Conservation (phyloP, 331 rosid species). For the Spiraea crenata region DNA sequence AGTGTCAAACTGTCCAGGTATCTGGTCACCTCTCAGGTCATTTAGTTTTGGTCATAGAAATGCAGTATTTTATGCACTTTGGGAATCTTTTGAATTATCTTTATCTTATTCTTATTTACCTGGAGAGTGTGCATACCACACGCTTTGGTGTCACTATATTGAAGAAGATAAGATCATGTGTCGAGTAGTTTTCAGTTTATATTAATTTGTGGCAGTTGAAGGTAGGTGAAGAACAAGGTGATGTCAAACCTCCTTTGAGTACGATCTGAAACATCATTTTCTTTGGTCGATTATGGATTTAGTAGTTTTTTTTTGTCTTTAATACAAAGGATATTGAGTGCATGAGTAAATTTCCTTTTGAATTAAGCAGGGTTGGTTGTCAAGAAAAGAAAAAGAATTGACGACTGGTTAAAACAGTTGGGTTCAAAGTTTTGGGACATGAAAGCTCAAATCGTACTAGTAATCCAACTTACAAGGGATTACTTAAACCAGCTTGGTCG, state of each 20-base stretch:
- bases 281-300: too few species aligned
- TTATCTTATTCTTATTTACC: conserved; percentile 13
- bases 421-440: neutral
- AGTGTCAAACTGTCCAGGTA: too few species aligned
- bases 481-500: neutral
- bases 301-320: too few species aligned
- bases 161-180: conserved; percentile 1
- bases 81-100: neutral
- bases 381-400: neutral
- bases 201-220: conserved; percentile 15
- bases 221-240: conserved; percentile 20
- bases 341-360: too few species aligned
- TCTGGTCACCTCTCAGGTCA: too few species aligned
- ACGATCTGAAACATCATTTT: neutral
- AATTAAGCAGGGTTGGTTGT: too few species aligned
- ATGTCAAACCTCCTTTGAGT: neutral
- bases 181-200: conserved; percentile 6
- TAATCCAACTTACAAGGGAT: neutral
- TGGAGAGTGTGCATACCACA: neutral
- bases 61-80: neutral
- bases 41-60: neutral
- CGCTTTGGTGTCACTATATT: conserved; percentile 7
- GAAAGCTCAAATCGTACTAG: neutral
- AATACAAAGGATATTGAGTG: too few species aligned
- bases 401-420: neutral